Base-by-base conservation (phyloP, 768 basidiomycete genomes). In the Saitozyma sp. region DNA sequence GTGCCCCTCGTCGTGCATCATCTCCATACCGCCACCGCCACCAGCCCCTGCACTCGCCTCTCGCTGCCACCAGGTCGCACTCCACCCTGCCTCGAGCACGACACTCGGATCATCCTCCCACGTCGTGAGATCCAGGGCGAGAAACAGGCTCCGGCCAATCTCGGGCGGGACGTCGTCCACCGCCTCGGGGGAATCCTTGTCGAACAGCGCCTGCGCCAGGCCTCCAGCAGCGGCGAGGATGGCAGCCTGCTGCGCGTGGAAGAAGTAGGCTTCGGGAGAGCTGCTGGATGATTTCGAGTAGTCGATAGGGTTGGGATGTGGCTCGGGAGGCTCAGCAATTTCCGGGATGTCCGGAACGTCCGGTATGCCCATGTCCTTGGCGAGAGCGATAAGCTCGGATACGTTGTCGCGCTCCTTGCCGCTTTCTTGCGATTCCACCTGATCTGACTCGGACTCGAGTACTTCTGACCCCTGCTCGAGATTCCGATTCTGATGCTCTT, bases 51-150 rank as follows among this genome's bases (percentile, higher is more conserved):
- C 17, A 9, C 3, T 58, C 41, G 64, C 11, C 14, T 45, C 58
- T 51, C 66, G 49, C 43, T 78, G 73, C 64, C 68, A 77, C 72
- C 70, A 77, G 9, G 60, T 61, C 2, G 70, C 73, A 10, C 73
- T 66, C 69, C 69, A 79, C 8, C 78, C 76, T 6, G 76, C 67
- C 43, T 77, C 76, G 10, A 73, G 54, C 1, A 77, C 63, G 10
- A 69, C 56, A 13, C 58, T 64, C 8, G 63, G 61, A 40, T 77
- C 73, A 45, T 60, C 62, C 45, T 76, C 77, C 74, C 74, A 77
- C 0, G 58, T 72, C 8, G 68, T 67, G 9, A 77, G 50, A 48
- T 67, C 51, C 38, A 79, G 63, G 0, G 74, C 59, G 41, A 79
- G 46, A 53, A 77, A 79, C 37, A 71, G 56, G 37, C 69, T 70